Percentiles rank a stretch among this genome's conserved stretches.
phyloP scores from a whole-genome alignment of 2,329 filamentous ascomycete species.

The Exophiala spinifera region DNA sequence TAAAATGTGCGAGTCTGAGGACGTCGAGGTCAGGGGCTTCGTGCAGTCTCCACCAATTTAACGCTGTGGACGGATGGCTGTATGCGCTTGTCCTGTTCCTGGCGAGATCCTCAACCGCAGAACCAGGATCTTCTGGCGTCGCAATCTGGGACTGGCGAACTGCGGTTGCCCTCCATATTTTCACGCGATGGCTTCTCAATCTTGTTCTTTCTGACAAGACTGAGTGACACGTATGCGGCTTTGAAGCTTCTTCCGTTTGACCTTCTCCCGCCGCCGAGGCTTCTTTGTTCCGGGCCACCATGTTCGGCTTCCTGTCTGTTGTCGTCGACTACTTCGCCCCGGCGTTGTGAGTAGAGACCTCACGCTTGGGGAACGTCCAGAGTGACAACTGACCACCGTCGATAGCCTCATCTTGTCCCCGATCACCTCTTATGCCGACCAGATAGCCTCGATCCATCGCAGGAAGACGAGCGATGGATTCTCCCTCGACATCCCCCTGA shows the following conservation, averaged over 20 bases:
- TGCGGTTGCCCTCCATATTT: conserved; percentile 1
- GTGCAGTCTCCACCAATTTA: not conserved
- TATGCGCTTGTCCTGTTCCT: not conserved
- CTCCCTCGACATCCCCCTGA: conserved; percentile 64
- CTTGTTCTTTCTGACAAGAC: not conserved
- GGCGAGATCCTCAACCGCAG: not conserved
- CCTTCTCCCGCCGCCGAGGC: too few species aligned
- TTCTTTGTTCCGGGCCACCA: not conserved
- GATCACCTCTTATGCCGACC: conserved; percentile 64
- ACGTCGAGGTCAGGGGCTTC: not conserved
- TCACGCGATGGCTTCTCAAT: not conserved
- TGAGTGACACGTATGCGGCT: not conserved
- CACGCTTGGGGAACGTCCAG: conserved; percentile 2
- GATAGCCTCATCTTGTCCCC: conserved; percentile 59
- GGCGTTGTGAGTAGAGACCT: conserved; percentile 41
- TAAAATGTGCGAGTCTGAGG: too few species aligned
- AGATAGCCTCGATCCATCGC: conserved; percentile 63
- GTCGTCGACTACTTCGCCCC: conserved; percentile 48
- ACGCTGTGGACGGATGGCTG: not conserved
- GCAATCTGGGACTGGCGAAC: conserved; percentile 1
- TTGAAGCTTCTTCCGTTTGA: not conserved
- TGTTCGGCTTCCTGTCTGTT: conserved; percentile 16
- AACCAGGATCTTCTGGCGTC: conserved; percentile 2
- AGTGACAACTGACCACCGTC: not conserved
- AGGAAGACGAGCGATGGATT: conserved; percentile 60